phyloP scores from a whole-genome alignment of 768 basidiomycete genomes.

The Suillus hirtellus region DNA sequence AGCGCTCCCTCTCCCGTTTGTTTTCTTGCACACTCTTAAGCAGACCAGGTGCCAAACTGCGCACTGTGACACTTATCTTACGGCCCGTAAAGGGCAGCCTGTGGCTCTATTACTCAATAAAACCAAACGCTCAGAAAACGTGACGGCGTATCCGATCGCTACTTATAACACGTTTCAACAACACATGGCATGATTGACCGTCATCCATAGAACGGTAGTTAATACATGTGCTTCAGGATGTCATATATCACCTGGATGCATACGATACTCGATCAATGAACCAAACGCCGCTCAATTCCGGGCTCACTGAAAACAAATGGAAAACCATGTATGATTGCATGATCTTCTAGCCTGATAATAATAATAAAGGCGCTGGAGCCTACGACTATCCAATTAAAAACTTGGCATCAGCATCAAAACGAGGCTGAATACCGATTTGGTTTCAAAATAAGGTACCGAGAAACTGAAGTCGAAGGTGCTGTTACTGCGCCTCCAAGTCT shows the following conservation, averaged over 20 bases:
- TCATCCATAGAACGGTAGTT: constrained; percentile 7
- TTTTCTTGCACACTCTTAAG: constrained; percentile 16
- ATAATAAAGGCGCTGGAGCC: constrained; percentile 13
- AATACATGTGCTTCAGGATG: constrained; percentile 9
- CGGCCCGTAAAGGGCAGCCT: constrained; percentile 11
- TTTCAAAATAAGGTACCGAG: constrained; percentile 18
- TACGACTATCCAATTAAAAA: constrained; percentile 17
- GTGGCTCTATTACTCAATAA: constrained; percentile 8
- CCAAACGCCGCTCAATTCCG: constrained; percentile 13
- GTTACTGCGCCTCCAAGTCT: constrained; percentile 15
- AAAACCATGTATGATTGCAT: constrained; percentile 6
- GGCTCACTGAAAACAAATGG: background rate
- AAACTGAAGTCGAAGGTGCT: constrained; percentile 19
- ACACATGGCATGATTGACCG: constrained; percentile 24
- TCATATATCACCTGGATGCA: constrained; percentile 11
- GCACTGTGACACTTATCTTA: constrained; percentile 26
- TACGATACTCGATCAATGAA: constrained; percentile 14
- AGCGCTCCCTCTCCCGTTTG: constrained; percentile 14
- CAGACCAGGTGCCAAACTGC: constrained; percentile 22
- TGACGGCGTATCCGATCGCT: constrained; percentile 7
- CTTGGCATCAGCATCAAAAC: constrained; percentile 23
- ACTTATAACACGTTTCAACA: constrained; percentile 20
- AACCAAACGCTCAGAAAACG: background rate
- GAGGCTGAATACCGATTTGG: constrained; percentile 19
- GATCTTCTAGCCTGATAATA: constrained; percentile 10